Evolutionary conservation across 192 early-diverging fungal species (phyloP), one percentile per base, ranked within the genome.

Genomic region (Coemansia sp.): DNA sequence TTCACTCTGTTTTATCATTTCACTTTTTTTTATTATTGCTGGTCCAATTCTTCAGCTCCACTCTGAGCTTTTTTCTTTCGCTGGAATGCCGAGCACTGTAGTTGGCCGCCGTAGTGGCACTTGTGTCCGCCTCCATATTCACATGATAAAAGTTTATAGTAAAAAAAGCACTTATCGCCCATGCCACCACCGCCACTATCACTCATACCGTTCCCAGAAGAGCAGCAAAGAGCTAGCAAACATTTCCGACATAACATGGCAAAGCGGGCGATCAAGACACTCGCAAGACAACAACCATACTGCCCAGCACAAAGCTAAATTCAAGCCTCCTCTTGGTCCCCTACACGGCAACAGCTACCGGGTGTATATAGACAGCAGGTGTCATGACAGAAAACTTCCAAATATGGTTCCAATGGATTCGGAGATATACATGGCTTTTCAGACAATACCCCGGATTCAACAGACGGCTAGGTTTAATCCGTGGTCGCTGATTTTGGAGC

Each of bases 401-500:
- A 37, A 58, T 17, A 34, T 68, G 11, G 64, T 82, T 20, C 75
- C 80, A 7, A 36, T 36, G 6, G 45, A 12, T 33, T 63, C 75
- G 2, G 63, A 74, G 3, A 51, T 82, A 43, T n/a, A 76, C 71
- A 33, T 11, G 4, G 74, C 72, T 17, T 38, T 68, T 32, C 61
- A 17, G 2, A 57, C 52, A 2, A 75, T 67, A 71, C 65, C 66
- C 22, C 38, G 66, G 3, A 37, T 56, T 3, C 51, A 68, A 14
- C 61, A 34, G 1, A 51, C 65, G 5, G 32, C 68, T 12, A 36
- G 28, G 32, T 77, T 82, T 57, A 82, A 82, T n/a, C 79, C 79
- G 3, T 82, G 79, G 79, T 53, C 68, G 35, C 54, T 82, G 37
- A n/a, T 77, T 33, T 65, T 82, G 9, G 79, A 82, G 64, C 48